phyloP scores from a whole-genome alignment of 2,329 filamentous ascomycete species.

The Leptosphaerulina australis region DNA sequence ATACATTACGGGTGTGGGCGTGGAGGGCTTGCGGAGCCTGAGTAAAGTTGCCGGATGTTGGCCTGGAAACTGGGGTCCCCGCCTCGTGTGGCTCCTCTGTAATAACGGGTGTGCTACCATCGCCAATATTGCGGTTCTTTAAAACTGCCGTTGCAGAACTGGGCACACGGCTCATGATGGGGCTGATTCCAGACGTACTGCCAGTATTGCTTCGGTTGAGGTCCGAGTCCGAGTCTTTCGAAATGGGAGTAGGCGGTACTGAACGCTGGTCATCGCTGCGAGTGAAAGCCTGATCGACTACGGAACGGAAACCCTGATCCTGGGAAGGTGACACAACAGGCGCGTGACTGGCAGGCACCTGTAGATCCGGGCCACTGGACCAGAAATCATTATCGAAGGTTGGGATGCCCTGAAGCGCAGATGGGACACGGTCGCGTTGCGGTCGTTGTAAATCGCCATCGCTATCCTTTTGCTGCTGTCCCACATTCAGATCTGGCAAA shows the following conservation, averaged over 20 bases:
- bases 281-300: conserved; percentile 71
- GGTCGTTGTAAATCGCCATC: conserved; percentile 15
- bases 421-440: conserved; percentile 17
- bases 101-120: conserved; percentile 59
- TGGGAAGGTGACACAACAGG: conserved; percentile 26
- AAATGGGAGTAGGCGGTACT: conserved; percentile 59
- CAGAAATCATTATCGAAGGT: conserved; percentile 39
- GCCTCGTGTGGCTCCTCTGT: conserved; percentile 58
- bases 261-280: conserved; percentile 60
- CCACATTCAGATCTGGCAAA: conserved; percentile 52
- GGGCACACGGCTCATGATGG: conserved; percentile 66
- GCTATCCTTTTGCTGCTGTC: conserved; percentile 12
- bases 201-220: conserved; percentile 66
- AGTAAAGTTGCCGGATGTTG: conserved; percentile 37
- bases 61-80: conserved; percentile 44
- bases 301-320: conserved; percentile 49
- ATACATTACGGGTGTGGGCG: conserved; percentile 50
- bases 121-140: conserved; percentile 49
- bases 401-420: conserved; percentile 29
- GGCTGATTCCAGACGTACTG: conserved; percentile 68
- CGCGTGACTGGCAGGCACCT: conserved; percentile 19
- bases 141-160: conserved; percentile 51
- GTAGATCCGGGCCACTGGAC: conserved; percentile 24
- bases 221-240: conserved; percentile 50
- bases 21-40: conserved; percentile 38